A percentile compares a stretch with the other conserved stretches of the same genome.
phyloP scores from a whole-genome alignment of 345 rosid species.

The Abelmoschus esculentus region DNA sequence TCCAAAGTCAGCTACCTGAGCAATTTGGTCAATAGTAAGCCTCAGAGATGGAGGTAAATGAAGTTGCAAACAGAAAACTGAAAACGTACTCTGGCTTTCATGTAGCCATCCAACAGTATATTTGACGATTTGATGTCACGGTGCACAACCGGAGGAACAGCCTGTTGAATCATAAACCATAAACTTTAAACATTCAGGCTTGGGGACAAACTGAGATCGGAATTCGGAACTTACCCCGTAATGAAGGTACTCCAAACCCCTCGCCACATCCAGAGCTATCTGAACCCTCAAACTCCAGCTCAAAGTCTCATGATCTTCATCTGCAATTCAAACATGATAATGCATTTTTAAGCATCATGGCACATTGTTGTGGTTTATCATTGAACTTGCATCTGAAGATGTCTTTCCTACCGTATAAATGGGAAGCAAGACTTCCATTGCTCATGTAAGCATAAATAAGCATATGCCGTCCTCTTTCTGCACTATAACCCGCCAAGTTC shows the following conservation, averaged over 20 bases:
- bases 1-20: slow-evolving; percentile 10
- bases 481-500: slow-evolving; percentile 61
- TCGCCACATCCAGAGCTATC: slow-evolving; percentile 85
- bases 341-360: background rate
- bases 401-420: slow-evolving; percentile 29
- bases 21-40: background rate
- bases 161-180: slow-evolving; percentile 33
- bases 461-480: slow-evolving; percentile 32
- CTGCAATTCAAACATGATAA: slow-evolving; percentile 24
- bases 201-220: no score
- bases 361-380: background rate
- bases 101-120: slow-evolving; percentile 73
- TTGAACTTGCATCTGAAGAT: background rate
- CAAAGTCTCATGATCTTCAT: slow-evolving; percentile 40
- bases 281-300: slow-evolving; percentile 76
- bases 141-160: slow-evolving; percentile 89
- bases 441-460: slow-evolving; percentile 38
- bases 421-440: slow-evolving; percentile 35
- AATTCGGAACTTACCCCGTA: slow-evolving; percentile 55
- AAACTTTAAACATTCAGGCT: background rate
- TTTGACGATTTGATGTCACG: slow-evolving; percentile 89
- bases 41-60: background rate
- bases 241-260: slow-evolving; percentile 96
- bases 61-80: background rate
- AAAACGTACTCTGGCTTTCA: slow-evolving; percentile 77